Evolutionary conservation across 768 basidiomycete species (phyloP).

Genomic region (Trichaptum fuscoviolaceum): DNA sequence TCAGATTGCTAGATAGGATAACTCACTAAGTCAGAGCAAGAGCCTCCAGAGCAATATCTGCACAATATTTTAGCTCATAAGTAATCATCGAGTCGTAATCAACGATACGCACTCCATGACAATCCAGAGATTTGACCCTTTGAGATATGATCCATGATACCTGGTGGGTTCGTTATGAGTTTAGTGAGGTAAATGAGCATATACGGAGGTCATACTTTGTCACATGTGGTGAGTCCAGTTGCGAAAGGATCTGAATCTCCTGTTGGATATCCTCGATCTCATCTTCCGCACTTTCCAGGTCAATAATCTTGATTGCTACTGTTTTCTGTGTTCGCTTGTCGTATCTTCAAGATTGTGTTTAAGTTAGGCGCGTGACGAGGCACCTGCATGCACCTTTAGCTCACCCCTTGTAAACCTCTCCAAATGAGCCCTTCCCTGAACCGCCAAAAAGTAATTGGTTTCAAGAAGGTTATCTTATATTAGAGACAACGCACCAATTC

Average conservation of each 20-base stretch:
- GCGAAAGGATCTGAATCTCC: slow-evolving; percentile 96
- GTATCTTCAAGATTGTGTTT: slow-evolving; percentile 46
- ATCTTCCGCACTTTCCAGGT: slow-evolving; percentile 97
- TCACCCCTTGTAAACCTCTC: slow-evolving; percentile 98
- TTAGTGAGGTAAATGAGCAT: slow-evolving; percentile 14
- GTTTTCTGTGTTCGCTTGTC: slow-evolving; percentile 95
- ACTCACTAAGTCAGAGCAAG: slow-evolving; percentile 91
- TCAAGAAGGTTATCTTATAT: slow-evolving; percentile 9
- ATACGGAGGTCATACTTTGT: slow-evolving; percentile 67
- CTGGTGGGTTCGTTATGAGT: slow-evolving; percentile 30
- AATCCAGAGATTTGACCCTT: slow-evolving; percentile 97
- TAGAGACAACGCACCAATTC: slow-evolving; percentile 66
- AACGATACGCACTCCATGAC: slow-evolving; percentile 79
- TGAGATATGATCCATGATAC: slow-evolving; percentile 95
- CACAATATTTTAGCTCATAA: background rate
- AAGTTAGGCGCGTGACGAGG: slow-evolving; percentile 11
- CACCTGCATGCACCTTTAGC: slow-evolving; percentile 17
- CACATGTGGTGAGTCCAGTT: slow-evolving; percentile 92
- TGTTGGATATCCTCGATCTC: slow-evolving; percentile 99
- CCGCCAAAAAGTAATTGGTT: background rate
- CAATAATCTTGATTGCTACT: slow-evolving; percentile 99
- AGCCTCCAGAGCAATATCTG: slow-evolving; percentile 96
- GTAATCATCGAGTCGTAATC: slow-evolving; percentile 5
- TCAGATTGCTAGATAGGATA: slow-evolving; percentile 14
- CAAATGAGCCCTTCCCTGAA: slow-evolving; percentile 95